phyloP scores from a whole-genome alignment of 495 filamentous ascomycete genomes.

The Aspergillus incahuasiensis region DNA sequence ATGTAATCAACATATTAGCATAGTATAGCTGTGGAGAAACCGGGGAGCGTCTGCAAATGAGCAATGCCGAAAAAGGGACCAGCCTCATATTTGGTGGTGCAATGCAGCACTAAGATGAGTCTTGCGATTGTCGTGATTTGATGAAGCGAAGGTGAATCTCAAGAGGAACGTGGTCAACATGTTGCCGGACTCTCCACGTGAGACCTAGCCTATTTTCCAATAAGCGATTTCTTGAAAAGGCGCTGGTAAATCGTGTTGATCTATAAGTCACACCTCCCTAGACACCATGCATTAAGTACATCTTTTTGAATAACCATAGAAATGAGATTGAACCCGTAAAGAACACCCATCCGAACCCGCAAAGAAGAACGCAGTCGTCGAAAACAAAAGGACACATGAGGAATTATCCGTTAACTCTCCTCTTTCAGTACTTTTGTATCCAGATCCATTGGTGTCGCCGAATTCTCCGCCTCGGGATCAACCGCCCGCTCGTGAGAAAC shows the following conservation, averaged over 20 bases:
- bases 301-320: not conserved
- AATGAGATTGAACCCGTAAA: not conserved
- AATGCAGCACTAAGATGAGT: slow-evolving; percentile 2
- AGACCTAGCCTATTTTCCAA: not conserved
- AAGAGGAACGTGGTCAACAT: not conserved
- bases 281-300: not conserved
- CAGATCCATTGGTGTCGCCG: slow-evolving; percentile 40
- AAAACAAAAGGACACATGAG: slow-evolving; percentile 17
- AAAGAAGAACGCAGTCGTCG: slow-evolving; percentile 19
- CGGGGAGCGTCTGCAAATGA: not conserved
- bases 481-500: slow-evolving; percentile 14
- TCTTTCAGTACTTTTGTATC: slow-evolving; percentile 35
- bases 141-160: not conserved
- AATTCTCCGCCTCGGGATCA: slow-evolving; percentile 23
- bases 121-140: not conserved
- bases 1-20: not conserved
- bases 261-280: not conserved
- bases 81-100: not conserved
- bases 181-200: not conserved
- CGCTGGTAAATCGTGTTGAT: not conserved
- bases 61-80: not conserved
- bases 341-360: slow-evolving; percentile 2
- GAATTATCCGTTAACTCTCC: slow-evolving; percentile 21
- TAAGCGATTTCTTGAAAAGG: not conserved
- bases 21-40: not conserved